Evolutionary conservation across 176 grass and related monocot genomes (phyloP), one percentile per base, ranked within the genome.

Genomic region (Triticum dicoccoides): DNA sequence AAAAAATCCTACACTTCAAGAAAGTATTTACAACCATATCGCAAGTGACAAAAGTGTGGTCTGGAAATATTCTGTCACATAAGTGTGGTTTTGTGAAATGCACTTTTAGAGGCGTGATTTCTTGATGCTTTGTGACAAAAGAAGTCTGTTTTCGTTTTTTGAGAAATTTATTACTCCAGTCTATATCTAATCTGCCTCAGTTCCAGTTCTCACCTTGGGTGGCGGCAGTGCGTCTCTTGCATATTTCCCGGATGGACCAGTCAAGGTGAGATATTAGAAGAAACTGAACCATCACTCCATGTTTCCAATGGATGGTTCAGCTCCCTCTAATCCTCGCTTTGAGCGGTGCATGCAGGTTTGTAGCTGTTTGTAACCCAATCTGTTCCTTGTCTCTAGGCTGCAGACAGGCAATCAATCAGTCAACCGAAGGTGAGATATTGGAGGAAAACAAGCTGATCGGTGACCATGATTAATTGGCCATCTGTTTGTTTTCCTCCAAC

Each of bases 261-360:
- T 41, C 27, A 89, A 91, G 37, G 65, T 79, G 78, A 91, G 85
- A 86, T 90, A 90, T 91, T 88, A 86, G 87, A 91, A 78, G 89
- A 93, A 93, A 93, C 79, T 86, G 76, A 91, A 90, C 80, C 83
- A 27, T 72, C 39, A 25, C 58, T 25, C 27, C 5, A 37, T 65
- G 44, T 24, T 61, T 15, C 44, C 34, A 2, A 35, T 20, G 45
- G 27, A 68, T 38, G 76, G 72, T 90, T 92, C 88, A 88, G 76
- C 49, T 67, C 41, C 85, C 54, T 84, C 82, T 78, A 92, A 92
- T 84, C 24, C 90, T 92, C 79, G 67, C 52, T 12, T 90, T 70
- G 24, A 81, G 44, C 18, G 79, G 24, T 20, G 61, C 71, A 78
- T 29, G 7, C 4, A 11, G 24, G 25, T 76, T 62, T 17, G 39